Conservation (phyloP, 148 eudicot species). For the Heliosperma pusillum region DNA sequence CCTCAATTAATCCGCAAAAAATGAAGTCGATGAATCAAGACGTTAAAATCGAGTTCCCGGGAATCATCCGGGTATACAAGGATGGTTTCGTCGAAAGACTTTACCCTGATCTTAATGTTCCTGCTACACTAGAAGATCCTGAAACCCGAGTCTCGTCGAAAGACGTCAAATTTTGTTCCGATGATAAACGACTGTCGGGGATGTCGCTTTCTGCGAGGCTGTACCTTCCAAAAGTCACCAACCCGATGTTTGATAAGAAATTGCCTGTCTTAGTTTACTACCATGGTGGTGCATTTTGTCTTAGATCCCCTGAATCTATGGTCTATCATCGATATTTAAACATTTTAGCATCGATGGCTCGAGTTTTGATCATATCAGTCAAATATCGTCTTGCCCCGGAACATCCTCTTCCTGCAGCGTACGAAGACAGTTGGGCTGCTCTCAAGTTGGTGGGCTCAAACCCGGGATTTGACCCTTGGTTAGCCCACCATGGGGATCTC, state of each 20-base stretch:
- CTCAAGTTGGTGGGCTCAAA: constrained; percentile 27
- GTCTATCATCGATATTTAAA: constrained; percentile 29
- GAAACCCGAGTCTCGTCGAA: constrained; percentile 36
- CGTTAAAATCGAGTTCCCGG: constrained; percentile 28
- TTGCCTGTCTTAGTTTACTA: constrained; percentile 37
- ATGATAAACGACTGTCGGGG: background rate
- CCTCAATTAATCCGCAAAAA: background rate
- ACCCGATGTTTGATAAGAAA: background rate
- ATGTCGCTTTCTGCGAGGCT: constrained; percentile 28
- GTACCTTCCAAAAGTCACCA: constrained; percentile 32
- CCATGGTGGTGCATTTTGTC: constrained; percentile 44
- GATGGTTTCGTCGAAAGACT: constrained; percentile 38
- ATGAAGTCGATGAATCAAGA: constrained; percentile 19
- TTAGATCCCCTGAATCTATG: constrained; percentile 31
- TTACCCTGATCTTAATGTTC: constrained; percentile 23
- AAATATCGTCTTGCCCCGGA: constrained; percentile 42
- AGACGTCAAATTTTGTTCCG: constrained; percentile 29
- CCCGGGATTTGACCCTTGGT: constrained; percentile 25
- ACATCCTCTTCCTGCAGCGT: constrained; percentile 37
- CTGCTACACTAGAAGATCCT: constrained; percentile 11
- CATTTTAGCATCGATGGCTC: constrained; percentile 19
- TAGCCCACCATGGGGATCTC: constrained; percentile 22
- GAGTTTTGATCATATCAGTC: constrained; percentile 27
- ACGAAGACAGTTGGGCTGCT: constrained; percentile 37
- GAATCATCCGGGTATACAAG: constrained; percentile 34